Evolutionary conservation across 768 basidiomycete species (phyloP), one percentile per base, ranked within the genome.

Genomic region (Suillus luteus): DNA sequence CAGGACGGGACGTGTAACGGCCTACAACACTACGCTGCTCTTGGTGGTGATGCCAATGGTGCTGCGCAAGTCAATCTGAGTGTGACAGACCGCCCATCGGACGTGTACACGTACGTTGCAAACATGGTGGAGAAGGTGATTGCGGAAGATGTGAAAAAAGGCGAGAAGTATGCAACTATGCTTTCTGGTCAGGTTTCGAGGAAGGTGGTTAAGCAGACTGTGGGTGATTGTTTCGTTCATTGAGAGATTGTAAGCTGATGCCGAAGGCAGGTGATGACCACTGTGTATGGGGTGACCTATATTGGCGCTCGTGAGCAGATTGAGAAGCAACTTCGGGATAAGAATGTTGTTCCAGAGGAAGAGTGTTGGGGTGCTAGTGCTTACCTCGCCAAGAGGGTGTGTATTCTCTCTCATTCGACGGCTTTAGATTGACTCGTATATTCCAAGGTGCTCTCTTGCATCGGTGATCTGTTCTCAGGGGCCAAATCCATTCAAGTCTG

Each of bases 1-100:
- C 96, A 99, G 76, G 97, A 99, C 68, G 96, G 97, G 3, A 98
- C 97, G 0, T 99, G 97, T 70, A 99, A 99, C 69, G 97, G 96
- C 33, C 82, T 99, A 66, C 97, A 99, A 78, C 96, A 99, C 75
- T 99, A 99, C 71, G 97, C 97, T 7, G 97, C 97, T 0, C 86
- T 99, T 5, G 97, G 97, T 51, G 96, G 97, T 6, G 97, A 99
- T 72, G 81, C 82, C 14, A 82, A 84, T 40, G 97, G 97, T 63
- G 97, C 97, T 1, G 80, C 81, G 64, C 96, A 98, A 71, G 97
- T 99, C 72, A 99, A 99, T 73, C 81, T 99, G 59, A 85, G 85
- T 43, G 88, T 87, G 10, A 87, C 89, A 0, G 93, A 95, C 65
- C 82, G 88, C 33, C 97, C 97, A 0, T 91, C 94, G 40, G 97